phyloP scores from a whole-genome alignment of 345 rosid genomes.

The Euclidium syriacum region DNA sequence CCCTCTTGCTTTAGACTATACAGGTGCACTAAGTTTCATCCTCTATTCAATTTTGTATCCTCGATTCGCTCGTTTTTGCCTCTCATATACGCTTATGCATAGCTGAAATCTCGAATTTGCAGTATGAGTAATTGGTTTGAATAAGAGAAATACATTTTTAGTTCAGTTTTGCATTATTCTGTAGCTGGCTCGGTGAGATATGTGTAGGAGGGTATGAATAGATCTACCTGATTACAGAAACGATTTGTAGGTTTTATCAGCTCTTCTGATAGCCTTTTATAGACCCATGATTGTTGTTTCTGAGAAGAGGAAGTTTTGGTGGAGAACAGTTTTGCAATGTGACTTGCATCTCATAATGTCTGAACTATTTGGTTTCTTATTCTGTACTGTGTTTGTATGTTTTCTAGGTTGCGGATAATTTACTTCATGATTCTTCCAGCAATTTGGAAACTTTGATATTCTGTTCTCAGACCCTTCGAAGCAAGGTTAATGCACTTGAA shows the following conservation, averaged over 20 bases:
- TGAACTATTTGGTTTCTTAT: not conserved
- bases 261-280: not conserved
- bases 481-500: slow-evolving; percentile 68
- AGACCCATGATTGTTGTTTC: slow-evolving; percentile 5
- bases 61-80: not conserved
- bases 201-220: not conserved
- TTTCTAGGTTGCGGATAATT: slow-evolving; percentile 90
- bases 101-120: slow-evolving; percentile 7
- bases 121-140: not conserved
- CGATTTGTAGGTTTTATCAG: not conserved
- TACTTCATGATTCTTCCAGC: slow-evolving; percentile 95
- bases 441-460: slow-evolving; percentile 94
- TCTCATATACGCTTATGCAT: not conserved
- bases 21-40: not conserved
- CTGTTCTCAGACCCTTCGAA: slow-evolving; percentile 99
- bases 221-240: slow-evolving; percentile 10
- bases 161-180: not conserved
- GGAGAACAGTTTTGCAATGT: not conserved
- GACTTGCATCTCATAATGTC: not conserved
- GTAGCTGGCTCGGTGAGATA: not conserved
- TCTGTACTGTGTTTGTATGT: slow-evolving; percentile 10
- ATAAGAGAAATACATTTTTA: not conserved
- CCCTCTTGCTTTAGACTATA: not conserved
- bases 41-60: not conserved
- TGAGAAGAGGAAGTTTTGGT: not conserved